Conservation (phyloP, 2,329 filamentous ascomycete genomes). For the Corinectria fuckeliana region DNA sequence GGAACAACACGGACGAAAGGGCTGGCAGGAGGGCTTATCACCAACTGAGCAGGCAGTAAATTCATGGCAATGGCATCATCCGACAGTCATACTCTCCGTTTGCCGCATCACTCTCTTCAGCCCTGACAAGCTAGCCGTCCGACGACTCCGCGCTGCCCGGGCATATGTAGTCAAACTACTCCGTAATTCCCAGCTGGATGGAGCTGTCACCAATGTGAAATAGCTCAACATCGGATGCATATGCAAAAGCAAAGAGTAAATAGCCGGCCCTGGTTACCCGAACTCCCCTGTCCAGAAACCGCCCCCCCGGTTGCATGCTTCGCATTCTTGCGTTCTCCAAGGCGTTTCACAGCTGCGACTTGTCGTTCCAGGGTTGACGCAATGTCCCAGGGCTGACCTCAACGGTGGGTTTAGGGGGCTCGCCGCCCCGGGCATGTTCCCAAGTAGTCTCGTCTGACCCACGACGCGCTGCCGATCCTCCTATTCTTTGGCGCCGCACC, state of each 20-base stretch:
- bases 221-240: constrained; percentile 19
- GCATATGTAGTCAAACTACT: no score
- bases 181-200: neutral
- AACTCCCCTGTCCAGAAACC: constrained; percentile 12
- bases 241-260: constrained; percentile 27
- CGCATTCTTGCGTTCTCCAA: constrained; percentile 2
- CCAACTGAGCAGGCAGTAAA: neutral
- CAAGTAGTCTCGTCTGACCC: constrained; percentile 16
- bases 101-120: neutral
- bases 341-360: constrained; percentile 31
- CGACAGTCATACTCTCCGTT: no score
- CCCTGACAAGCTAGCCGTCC: no score
- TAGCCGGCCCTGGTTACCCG: constrained; percentile 13
- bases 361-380: constrained; percentile 7
- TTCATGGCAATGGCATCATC: neutral
- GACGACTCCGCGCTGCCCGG: no score
- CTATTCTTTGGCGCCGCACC: constrained; percentile 30
- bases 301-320: constrained; percentile 1
- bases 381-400: constrained; percentile 24
- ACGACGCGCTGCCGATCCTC: constrained; percentile 31
- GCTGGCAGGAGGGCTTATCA: neutral
- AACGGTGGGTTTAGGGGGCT: neutral
- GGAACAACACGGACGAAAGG: neutral
- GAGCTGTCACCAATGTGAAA: constrained; percentile 7
- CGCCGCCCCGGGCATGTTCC: constrained; percentile 1